phyloP scores from a whole-genome alignment of 2,329 filamentous ascomycete species.

The Kalaharituber pfeilii region DNA sequence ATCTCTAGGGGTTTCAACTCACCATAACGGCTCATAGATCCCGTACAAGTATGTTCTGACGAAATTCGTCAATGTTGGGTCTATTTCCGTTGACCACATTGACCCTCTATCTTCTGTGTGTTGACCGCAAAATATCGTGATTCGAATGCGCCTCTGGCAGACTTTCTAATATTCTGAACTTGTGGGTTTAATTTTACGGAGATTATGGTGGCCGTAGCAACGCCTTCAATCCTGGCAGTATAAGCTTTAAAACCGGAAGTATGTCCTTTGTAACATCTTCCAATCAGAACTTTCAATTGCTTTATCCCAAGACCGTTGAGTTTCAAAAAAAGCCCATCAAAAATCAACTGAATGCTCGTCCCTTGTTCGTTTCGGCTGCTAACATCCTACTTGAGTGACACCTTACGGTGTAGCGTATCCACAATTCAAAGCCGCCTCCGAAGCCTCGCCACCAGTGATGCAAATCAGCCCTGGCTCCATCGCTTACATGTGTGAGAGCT shows the following conservation, averaged over 20 bases:
- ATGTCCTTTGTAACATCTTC: background rate
- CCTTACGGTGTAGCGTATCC: slow-evolving; percentile 40
- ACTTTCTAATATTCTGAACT: slow-evolving; percentile 57
- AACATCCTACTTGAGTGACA: slow-evolving; percentile 27
- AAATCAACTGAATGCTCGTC: slow-evolving; percentile 33
- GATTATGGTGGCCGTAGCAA: slow-evolving; percentile 39
- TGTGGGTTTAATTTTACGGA: slow-evolving; percentile 42
- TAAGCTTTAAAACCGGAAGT: slow-evolving; percentile 31
- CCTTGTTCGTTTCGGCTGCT: background rate
- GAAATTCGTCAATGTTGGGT: slow-evolving; percentile 41
- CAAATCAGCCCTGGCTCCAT: slow-evolving; percentile 45
- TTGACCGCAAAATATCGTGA: slow-evolving; percentile 44
- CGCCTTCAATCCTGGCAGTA: slow-evolving; percentile 43
- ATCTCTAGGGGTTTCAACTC: no score
- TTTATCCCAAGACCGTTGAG: no score
- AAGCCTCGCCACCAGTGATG: slow-evolving; percentile 37
- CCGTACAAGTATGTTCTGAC: slow-evolving; percentile 42
- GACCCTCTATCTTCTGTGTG: slow-evolving; percentile 50
- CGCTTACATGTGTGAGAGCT: slow-evolving; percentile 54
- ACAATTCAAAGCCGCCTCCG: slow-evolving; percentile 38
- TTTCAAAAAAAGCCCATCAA: no score
- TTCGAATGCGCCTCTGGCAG: slow-evolving; percentile 40
- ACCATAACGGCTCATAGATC: no score
- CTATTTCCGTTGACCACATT: slow-evolving; percentile 44
- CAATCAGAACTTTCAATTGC: no score